phyloP scores from a whole-genome alignment of 257 asterid genomes.

The Fraxinus americana region DNA sequence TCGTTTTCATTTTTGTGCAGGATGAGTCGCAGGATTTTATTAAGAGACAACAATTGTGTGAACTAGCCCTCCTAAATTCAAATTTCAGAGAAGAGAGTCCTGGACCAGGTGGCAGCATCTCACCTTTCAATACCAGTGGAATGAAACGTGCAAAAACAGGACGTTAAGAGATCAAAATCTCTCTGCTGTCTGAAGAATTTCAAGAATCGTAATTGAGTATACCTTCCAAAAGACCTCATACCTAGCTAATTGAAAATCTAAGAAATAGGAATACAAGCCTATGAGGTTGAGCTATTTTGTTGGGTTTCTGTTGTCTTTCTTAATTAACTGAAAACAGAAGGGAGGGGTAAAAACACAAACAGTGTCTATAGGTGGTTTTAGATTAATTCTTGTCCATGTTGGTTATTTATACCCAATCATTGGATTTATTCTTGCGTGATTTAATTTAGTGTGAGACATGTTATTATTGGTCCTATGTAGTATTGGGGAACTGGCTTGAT shows the following conservation, averaged over 20 bases:
- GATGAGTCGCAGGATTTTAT: slow-evolving; percentile 94
- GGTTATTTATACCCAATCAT: slow-evolving; percentile 45
- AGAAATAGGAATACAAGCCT: slow-evolving; percentile 22
- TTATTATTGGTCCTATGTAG: slow-evolving; percentile 24
- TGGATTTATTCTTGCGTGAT: slow-evolving; percentile 75
- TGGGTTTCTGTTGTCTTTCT: slow-evolving; percentile 30
- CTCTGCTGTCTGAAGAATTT: slow-evolving; percentile 13
- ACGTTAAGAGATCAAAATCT: slow-evolving; percentile 39
- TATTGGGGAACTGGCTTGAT: background rate
- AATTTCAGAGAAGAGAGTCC: slow-evolving; percentile 94
- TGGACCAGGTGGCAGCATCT: slow-evolving; percentile 91
- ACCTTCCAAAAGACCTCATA: slow-evolving; percentile 18
- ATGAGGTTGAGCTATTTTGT: slow-evolving; percentile 34
- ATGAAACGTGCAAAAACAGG: slow-evolving; percentile 98
- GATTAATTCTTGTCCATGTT: slow-evolving; percentile 31
- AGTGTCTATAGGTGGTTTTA: slow-evolving; percentile 31
- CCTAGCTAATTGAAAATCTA: slow-evolving; percentile 24
- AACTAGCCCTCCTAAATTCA: slow-evolving; percentile 90
- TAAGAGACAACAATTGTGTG: slow-evolving; percentile 94
- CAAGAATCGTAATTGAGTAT: slow-evolving; percentile 20
- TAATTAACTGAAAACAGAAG: slow-evolving; percentile 35
- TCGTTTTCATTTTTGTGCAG: slow-evolving; percentile 32
- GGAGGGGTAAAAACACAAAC: background rate
- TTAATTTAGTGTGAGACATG: slow-evolving; percentile 48
- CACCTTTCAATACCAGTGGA: slow-evolving; percentile 89